Evolutionary conservation across 108 stramenopile genomes (phyloP).

Genomic region (Cyclotella cryptica): DNA sequence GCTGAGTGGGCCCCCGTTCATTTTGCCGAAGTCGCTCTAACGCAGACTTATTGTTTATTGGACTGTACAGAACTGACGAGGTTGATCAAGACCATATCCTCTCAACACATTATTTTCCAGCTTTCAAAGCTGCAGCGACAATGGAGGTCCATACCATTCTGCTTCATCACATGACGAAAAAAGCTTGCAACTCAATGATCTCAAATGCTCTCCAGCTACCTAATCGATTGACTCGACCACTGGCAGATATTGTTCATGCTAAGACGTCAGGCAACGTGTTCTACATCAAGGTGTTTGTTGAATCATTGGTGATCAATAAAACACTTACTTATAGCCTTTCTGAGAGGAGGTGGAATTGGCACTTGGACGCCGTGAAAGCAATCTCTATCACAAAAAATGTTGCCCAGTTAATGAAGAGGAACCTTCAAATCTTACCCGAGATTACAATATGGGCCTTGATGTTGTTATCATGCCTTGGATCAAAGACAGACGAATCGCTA

Average conservation of each 20-base stretch:
- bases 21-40: background rate
- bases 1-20: background rate
- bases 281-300: slow-evolving; percentile 12
- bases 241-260: slow-evolving; percentile 12
- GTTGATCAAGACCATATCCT: background rate
- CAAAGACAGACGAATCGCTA: slow-evolving; percentile 2
- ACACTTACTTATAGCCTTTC: slow-evolving; percentile 6
- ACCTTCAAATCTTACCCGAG: no score
- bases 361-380: slow-evolving; percentile 11
- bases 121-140: background rate
- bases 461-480: slow-evolving; percentile 23
- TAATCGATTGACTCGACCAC: slow-evolving; percentile 9
- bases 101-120: background rate
- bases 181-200: slow-evolving; percentile 15
- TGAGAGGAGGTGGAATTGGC: slow-evolving; percentile 28
- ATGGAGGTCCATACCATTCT: background rate
- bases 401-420: slow-evolving; percentile 12
- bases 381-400: slow-evolving; percentile 7
- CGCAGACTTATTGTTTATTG: background rate
- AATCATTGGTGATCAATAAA: slow-evolving; percentile 13
- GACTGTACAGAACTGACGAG: background rate
- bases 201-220: slow-evolving; percentile 17
- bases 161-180: background rate
- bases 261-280: slow-evolving; percentile 34
- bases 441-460: background rate